These are phyloP conservation scores for Erythrobasidium yunnanense DNA, from an alignment of 768 basidiomycete genomes.

Conservation along the genomic window DNA sequence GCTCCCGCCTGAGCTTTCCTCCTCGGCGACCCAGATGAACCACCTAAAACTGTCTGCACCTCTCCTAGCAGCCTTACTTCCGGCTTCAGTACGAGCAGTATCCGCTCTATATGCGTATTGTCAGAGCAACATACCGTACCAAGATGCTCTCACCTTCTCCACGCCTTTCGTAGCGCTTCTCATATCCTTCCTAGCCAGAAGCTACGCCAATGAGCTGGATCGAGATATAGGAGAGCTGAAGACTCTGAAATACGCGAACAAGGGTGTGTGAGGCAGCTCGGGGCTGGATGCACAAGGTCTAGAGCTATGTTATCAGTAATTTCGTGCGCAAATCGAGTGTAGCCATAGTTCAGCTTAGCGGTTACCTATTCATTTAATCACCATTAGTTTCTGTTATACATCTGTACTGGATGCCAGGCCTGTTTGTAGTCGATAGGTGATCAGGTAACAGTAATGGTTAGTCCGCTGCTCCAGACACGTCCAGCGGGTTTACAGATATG, in stretches of 20 bases:
- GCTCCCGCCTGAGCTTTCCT: constrained; percentile 10
- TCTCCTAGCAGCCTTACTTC: not conserved
- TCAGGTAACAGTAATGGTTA: no score
- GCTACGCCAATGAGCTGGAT: constrained; percentile 18
- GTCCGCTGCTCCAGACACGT: no score
- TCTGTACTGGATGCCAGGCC: no score
- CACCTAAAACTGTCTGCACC: not conserved
- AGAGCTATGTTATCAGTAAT: no score
- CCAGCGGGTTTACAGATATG: no score
- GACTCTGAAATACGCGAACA: constrained; percentile 15
- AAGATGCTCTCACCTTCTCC: not conserved
- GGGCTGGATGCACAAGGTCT: not conserved
- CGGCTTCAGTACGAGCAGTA: not conserved
- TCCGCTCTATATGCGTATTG: not conserved
- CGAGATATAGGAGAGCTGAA: not conserved
- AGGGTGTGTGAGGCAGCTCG: constrained; percentile 3
- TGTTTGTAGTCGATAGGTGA: no score
- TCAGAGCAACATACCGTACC: no score
- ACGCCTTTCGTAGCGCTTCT: not conserved
- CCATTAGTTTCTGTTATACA: no score
- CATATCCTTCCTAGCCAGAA: constrained; percentile 11
- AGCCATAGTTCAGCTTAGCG: no score
- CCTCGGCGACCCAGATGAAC: not conserved
- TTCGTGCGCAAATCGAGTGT: no score
- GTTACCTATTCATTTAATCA: no score